These are phyloP conservation scores for Cordyceps pruinosa DNA, from an alignment of 2,329 filamentous ascomycete genomes.

Conservation along the genomic window DNA sequence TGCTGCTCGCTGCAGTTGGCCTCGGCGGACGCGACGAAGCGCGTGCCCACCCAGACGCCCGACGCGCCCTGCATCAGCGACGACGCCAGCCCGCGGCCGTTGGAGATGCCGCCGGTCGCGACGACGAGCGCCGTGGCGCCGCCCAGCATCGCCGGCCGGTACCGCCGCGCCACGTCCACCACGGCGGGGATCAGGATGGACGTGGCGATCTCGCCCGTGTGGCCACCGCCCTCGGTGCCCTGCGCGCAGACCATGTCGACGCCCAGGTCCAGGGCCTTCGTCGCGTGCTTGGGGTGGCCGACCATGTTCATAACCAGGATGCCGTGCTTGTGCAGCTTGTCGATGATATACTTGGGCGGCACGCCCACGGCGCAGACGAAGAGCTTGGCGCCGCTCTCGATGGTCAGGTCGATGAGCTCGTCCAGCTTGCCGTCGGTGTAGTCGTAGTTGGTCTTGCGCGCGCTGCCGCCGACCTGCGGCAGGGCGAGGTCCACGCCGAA, in stretches of 20 bases:
- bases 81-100: conserved; percentile 75
- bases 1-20: conserved; percentile 75
- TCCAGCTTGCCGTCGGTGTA: conserved; percentile 91
- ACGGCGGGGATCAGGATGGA: conserved; percentile 80
- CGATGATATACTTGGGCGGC: conserved; percentile 68
- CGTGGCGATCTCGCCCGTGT: conserved; percentile 82
- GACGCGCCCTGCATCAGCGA: conserved; percentile 81
- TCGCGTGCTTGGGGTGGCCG: conserved; percentile 82
- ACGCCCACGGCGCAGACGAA: conserved; percentile 89
- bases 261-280: conserved; percentile 78
- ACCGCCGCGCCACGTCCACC: conserved; percentile 71
- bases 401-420: conserved; percentile 79
- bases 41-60: conserved; percentile 90
- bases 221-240: conserved; percentile 87
- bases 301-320: conserved; percentile 98
- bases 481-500: conserved; percentile 91
- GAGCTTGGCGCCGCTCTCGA: conserved; percentile 73
- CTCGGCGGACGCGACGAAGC: conserved; percentile 79
- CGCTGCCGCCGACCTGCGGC: conserved; percentile 76
- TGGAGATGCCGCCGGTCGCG: conserved; percentile 83
- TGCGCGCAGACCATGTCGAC: conserved; percentile 90
- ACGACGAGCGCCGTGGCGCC: conserved; percentile 71
- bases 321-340: conserved; percentile 68
- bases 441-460: conserved; percentile 89
- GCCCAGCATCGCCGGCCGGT: conserved; percentile 61